These are phyloP conservation scores for Tylopilus sp. DNA, from an alignment of 1,284 basidiomycete genomes.

Conservation along the genomic window DNA sequence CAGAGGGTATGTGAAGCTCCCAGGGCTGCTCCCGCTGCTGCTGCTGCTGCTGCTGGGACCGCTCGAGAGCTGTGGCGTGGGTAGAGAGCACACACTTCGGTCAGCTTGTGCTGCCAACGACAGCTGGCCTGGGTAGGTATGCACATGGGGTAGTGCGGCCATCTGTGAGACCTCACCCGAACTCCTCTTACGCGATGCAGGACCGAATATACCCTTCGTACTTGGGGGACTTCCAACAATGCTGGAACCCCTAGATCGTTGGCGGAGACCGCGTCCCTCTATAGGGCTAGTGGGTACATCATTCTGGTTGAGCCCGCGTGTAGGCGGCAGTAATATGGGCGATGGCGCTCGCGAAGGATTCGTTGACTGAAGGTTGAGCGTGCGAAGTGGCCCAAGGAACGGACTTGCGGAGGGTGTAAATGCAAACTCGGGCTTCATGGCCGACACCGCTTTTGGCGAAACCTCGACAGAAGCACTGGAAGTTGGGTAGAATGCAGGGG, in stretches of 20 bases:
- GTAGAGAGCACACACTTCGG: constrained; percentile 37
- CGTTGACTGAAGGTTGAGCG: constrained; percentile 66
- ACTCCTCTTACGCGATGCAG: constrained; percentile 31
- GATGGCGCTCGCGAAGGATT: constrained; percentile 64
- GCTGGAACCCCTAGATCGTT: constrained; percentile 30
- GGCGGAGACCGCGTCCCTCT: constrained; percentile 29
- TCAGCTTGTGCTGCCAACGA: constrained; percentile 32
- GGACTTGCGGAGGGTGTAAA: constrained; percentile 74
- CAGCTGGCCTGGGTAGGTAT: constrained; percentile 34
- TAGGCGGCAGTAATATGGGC: constrained; percentile 59
- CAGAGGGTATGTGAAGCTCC: constrained; percentile 38
- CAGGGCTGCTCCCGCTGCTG: constrained; percentile 54
- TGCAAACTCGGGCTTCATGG: constrained; percentile 34
- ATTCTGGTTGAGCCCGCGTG: constrained; percentile 30
- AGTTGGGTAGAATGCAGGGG: constrained; percentile 23
- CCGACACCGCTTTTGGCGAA: constrained; percentile 26
- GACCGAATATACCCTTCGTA: constrained; percentile 25
- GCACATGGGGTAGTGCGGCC: constrained; percentile 29
- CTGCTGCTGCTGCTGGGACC: constrained; percentile 52
- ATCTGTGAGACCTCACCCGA: constrained; percentile 31
- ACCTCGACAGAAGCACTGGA: constrained; percentile 20
- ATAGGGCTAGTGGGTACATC: constrained; percentile 33
- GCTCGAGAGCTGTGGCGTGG: constrained; percentile 59
- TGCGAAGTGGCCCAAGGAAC: constrained; percentile 78
- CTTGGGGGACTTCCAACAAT: constrained; percentile 43